These are phyloP conservation scores for Mortierella sp. DNA, from an alignment of 371 early-diverging fungal genomes.

Conservation along the genomic window DNA sequence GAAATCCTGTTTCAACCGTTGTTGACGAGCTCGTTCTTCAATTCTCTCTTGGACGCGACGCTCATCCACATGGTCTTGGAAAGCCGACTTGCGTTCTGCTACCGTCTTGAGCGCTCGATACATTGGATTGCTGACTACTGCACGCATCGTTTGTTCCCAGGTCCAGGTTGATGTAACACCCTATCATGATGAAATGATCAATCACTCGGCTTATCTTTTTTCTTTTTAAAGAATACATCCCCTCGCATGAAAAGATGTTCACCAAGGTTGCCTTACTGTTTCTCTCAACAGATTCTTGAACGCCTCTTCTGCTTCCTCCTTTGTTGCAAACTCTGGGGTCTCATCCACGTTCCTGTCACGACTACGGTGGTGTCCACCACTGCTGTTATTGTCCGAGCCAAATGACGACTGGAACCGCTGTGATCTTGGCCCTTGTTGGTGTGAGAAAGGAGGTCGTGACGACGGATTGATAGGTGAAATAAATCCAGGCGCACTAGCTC, in stretches of 20 bases:
- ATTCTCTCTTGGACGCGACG: slow-evolving; percentile 61
- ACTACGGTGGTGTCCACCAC: not conserved
- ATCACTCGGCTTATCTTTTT: too few species aligned
- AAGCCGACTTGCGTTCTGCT: slow-evolving; percentile 83
- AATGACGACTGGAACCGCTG: slow-evolving; percentile 40
- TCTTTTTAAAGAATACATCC: too few species aligned
- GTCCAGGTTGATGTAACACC: slow-evolving; percentile 85
- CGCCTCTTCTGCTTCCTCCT: slow-evolving; percentile 88
- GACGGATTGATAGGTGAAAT: slow-evolving; percentile 13
- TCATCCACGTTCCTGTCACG: slow-evolving; percentile 25
- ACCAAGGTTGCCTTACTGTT: slow-evolving; percentile 72
- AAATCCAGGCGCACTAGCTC: slow-evolving; percentile 6
- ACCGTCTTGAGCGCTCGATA: slow-evolving; percentile 88
- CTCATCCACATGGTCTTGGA: slow-evolving; percentile 74
- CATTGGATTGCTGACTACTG: slow-evolving; percentile 81
- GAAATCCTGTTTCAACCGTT: slow-evolving; percentile 56
- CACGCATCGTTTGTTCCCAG: slow-evolving; percentile 93
- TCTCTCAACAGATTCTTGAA: slow-evolving; percentile 79
- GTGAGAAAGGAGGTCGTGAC: slow-evolving; percentile 19
- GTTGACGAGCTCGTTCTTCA: slow-evolving; percentile 42
- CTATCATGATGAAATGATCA: slow-evolving; percentile 38
- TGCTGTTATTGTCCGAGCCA: slow-evolving; percentile 7
- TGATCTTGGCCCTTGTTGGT: slow-evolving; percentile 25
- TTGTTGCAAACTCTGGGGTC: slow-evolving; percentile 72
- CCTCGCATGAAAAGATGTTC: too few species aligned